Percentiles rank a stretch among this genome's conserved stretches.
Evolutionary conservation across 257 asterid species (phyloP).

Genomic region (Nicotiana paniculata): DNA sequence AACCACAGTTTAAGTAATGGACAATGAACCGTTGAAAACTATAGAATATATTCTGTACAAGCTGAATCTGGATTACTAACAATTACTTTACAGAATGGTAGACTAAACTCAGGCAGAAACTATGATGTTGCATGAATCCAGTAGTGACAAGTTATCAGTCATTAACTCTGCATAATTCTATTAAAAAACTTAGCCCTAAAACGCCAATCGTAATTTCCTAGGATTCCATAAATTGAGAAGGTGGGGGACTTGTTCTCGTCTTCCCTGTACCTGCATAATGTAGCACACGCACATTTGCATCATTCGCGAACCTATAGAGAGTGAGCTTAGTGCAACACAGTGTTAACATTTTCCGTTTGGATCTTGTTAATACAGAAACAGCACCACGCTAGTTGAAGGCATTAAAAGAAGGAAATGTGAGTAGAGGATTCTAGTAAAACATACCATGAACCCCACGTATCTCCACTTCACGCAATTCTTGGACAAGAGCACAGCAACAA

Average conservation of each 20-base stretch:
- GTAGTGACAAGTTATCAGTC: no score
- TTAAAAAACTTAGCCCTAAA: not conserved
- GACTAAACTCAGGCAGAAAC: not conserved
- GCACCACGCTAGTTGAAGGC: not conserved
- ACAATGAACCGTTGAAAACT: not conserved
- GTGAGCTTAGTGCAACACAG: not conserved
- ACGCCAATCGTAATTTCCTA: not conserved
- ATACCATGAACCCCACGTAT: constrained; percentile 56
- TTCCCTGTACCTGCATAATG: constrained; percentile 40
- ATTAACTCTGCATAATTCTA: not conserved
- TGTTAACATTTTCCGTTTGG: not conserved
- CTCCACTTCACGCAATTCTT: constrained; percentile 82
- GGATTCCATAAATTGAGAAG: constrained; percentile 70
- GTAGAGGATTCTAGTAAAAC: not conserved
- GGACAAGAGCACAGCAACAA: constrained; percentile 92
- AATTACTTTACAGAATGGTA: not conserved
- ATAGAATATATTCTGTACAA: not conserved
- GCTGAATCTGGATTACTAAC: not conserved
- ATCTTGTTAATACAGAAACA: not conserved
- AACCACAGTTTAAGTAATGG: no score
- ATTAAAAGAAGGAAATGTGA: not conserved
- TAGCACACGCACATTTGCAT: not conserved
- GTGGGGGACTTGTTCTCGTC: constrained; percentile 53
- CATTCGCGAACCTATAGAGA: not conserved
- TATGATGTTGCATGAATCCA: no score